Conservation (phyloP, 129 eudicot genomes). For the Lactuca saligna region DNA sequence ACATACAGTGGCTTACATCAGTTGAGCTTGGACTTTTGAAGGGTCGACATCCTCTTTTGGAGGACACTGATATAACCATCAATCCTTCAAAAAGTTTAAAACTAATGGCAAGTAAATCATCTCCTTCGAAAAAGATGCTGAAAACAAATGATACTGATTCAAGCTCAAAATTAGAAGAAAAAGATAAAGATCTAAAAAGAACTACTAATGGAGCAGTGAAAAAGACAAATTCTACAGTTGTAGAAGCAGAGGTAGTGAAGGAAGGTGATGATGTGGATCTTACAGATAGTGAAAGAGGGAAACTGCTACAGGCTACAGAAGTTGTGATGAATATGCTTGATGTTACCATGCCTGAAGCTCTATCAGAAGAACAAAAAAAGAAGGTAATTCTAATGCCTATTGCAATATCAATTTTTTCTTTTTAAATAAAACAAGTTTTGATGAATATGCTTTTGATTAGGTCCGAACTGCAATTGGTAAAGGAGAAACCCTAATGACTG, state of each 20-base stretch:
- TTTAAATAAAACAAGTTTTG: background rate
- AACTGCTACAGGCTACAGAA: constrained; percentile 67
- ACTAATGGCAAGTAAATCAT: constrained; percentile 36
- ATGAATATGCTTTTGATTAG: constrained; percentile 37
- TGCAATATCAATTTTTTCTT: too few species aligned
- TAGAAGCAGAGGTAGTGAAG: constrained; percentile 33
- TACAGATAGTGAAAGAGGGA: constrained; percentile 58
- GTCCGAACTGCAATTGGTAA: constrained; percentile 77
- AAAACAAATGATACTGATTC: constrained; percentile 33
- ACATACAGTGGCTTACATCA: constrained; percentile 84
- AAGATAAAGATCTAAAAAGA: constrained; percentile 15
- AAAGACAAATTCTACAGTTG: constrained; percentile 24
- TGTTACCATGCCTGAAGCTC: constrained; percentile 68
- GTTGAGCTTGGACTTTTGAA: constrained; percentile 91
- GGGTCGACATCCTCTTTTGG: constrained; percentile 88
- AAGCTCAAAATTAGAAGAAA: constrained; percentile 26
- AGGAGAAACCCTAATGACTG: constrained; percentile 82
- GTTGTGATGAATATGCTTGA: constrained; percentile 89
- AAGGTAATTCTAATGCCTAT: too few species aligned
- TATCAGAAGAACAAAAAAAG: constrained; percentile 67
- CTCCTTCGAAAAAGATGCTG: constrained; percentile 24
- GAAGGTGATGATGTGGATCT: constrained; percentile 37
- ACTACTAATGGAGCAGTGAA: constrained; percentile 20
- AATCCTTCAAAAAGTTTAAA: constrained; percentile 64
- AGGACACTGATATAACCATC: constrained; percentile 71